Conservation (phyloP, 441 rosid species). For the Cnidoscolus chayamansa region DNA sequence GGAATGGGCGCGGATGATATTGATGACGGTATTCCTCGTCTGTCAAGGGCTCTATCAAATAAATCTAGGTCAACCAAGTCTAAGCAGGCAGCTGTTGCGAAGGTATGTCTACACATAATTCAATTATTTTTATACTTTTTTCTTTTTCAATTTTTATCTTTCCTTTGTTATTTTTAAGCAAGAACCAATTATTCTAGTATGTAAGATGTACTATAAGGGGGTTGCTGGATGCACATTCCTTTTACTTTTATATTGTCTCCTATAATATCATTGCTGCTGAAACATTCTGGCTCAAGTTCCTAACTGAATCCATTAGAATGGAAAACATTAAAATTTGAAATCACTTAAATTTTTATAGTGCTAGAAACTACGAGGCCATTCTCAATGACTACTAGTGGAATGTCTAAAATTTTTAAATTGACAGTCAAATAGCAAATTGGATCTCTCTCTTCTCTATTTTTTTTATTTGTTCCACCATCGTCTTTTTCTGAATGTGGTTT, state of each 20-base stretch:
- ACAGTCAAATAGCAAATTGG: background rate
- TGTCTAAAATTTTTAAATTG: background rate
- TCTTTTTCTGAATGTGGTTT: background rate
- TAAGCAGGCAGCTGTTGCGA: constrained; percentile 78
- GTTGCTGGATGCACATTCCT: constrained; percentile 7
- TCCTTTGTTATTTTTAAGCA: constrained; percentile 4
- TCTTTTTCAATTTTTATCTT: constrained; percentile 3
- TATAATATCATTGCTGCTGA: background rate
- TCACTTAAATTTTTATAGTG: background rate
- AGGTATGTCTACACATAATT: constrained; percentile 39
- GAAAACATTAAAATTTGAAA: constrained; percentile 4
- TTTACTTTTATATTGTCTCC: background rate
- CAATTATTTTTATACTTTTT: background rate
- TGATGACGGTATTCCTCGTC: constrained; percentile 70
- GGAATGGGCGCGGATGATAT: constrained; percentile 46
- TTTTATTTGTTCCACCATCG: no score
- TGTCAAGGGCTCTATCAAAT: constrained; percentile 61
- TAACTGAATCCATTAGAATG: background rate
- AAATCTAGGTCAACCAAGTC: constrained; percentile 78
- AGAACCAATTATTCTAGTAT: constrained; percentile 3
- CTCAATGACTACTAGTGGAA: background rate
- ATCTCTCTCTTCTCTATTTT: background rate
- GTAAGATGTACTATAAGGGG: background rate
- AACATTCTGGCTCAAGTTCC: background rate
- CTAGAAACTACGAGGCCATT: no score